Evolutionary conservation across 192 early-diverging fungal species (phyloP), one percentile per base, ranked within the genome.

Genomic region (Spizellomyces punctatus): DNA sequence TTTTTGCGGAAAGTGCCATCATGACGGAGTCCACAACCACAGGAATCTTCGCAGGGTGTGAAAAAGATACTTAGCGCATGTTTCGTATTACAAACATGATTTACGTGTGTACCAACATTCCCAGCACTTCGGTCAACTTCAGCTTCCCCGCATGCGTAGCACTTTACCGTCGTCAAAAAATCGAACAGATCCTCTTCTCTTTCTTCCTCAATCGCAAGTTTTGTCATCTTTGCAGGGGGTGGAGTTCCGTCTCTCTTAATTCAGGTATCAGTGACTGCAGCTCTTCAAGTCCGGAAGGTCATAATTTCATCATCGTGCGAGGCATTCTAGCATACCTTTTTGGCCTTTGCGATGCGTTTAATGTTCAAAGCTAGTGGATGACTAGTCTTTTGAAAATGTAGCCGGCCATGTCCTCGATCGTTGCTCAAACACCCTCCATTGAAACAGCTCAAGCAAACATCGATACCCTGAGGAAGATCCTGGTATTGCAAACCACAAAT

Each of bases 371-470:
- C 87, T 52, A 99, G 71, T 6, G 92, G 84, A 72, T 99, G 97
- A 0, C 77, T 76, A 58, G 81, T 80, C 70, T 93, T 92, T 63
- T 82, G 71, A 59, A 83, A 86, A 79, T 99, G 97, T 60, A 87
- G 81, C 52, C 81, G 74, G 21, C 90, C 90, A 79, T 99, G 97
- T 46, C 86, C 72, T 58, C 88, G 84, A 12, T 85, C 84, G 19
- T 74, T 63, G 10, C 82, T 85, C 6, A 80, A 67, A 68, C 96
- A 98, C 4, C 91, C 93, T 42, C 94, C 96, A 67, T 98, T 96
- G 77, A 95, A 99, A 83, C 97, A 99, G 9, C 86, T 85, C 42
- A 99, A 81, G 68, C 97, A 99, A 12, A 99, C 95, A 74, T 98
- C 91, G 66, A 99, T 78, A 44, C 97, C 97, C 42, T 73, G 78